Base-by-base conservation (phyloP, 495 filamentous ascomycete species). In the Trypethelium eluteriae region DNA sequence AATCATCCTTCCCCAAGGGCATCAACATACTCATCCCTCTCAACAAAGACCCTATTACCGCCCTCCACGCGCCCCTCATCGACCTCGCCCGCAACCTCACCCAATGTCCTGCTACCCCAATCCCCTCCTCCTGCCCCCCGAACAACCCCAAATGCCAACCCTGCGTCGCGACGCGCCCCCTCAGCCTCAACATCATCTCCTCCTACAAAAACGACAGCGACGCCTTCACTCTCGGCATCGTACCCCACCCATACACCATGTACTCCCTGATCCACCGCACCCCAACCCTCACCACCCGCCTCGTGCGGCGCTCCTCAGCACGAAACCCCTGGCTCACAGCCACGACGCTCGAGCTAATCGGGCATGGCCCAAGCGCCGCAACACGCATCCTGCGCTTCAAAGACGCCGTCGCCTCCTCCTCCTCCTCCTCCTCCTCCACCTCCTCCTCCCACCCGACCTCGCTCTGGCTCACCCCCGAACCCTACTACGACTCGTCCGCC, bases 161-260 rank as follows among this genome's bases (percentile, higher is more conserved):
- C 12, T 98, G 94, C 76, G 82, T 84, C 66, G 72, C 83, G 18
- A 77, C 80, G 6, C 80, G 83, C 38, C 81, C 84, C 2, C 70
- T 84, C 68, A 79, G 77, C 7, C 66, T 80, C 57, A 38, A 66
- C 34, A 67, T 71, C 2, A 64, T 70, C 10, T 57, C 69, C 4
- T 44, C 70, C 18, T 76, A 73, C 72, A 71, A 71, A 36, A 80
- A 80, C 67, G 66, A 59, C 5, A 70, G 74, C 66, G 79, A 79
- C 9, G 70, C 86, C 14, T 97, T 91, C 79, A 90, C 88, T 18
- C 90, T 98, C 69, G 92, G 87, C 70, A 88, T 85, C 7, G 86
- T 98, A 5, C 93, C 94, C 0, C 94, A 98, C 70, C 94, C 94
- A 0, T 96, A 90, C 77, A 96, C 93, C 10, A 78, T 91, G 10